Conservation (phyloP, 1,284 basidiomycete genomes). For the Leucoagaricus sp. region DNA sequence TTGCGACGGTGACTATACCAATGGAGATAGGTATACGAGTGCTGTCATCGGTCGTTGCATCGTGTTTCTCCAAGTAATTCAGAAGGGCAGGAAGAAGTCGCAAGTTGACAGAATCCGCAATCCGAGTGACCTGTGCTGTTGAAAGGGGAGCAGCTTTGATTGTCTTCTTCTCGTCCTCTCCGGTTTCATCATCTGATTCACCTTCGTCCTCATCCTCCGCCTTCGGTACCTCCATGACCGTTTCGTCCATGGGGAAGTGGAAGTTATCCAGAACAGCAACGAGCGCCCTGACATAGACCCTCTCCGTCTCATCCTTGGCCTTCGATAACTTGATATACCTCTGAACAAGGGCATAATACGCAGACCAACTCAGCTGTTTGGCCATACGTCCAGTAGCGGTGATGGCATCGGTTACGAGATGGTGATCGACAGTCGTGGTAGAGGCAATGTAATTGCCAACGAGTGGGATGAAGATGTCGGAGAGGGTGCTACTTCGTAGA, state of each 20-base stretch:
- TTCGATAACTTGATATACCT: conserved; percentile 81
- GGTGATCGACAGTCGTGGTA: conserved; percentile 79
- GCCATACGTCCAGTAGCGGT: conserved; percentile 76
- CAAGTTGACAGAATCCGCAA: conserved; percentile 78
- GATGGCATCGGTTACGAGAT: conserved; percentile 92
- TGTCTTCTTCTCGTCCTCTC: conserved; percentile 27
- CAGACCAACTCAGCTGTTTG: conserved; percentile 78
- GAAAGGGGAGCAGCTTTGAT: conserved; percentile 20
- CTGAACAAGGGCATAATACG: conserved; percentile 83
- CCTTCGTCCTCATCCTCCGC: conserved; percentile 17
- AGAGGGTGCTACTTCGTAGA: conserved; percentile 73
- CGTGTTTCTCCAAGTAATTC: conserved; percentile 79
- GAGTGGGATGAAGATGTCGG: conserved; percentile 88
- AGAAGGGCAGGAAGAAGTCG: conserved; percentile 79
- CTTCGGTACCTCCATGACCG: conserved; percentile 33
- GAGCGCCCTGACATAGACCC: conserved; percentile 84
- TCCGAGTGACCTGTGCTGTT: conserved; percentile 37
- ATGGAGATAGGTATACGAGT: conserved; percentile 88
- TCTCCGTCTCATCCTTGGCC: conserved; percentile 74
- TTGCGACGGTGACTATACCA: conserved; percentile 86
- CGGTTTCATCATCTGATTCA: conserved; percentile 30
- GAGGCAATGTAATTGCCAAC: conserved; percentile 81
- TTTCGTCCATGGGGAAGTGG: conserved; percentile 82
- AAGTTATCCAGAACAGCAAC: conserved; percentile 91
- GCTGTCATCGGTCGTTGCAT: conserved; percentile 81